Percentiles rank a stretch among this genome's conserved stretches.
Evolutionary conservation across 2,329 filamentous ascomycete genomes (phyloP).

Genomic region (Penicillium brasilianum): DNA sequence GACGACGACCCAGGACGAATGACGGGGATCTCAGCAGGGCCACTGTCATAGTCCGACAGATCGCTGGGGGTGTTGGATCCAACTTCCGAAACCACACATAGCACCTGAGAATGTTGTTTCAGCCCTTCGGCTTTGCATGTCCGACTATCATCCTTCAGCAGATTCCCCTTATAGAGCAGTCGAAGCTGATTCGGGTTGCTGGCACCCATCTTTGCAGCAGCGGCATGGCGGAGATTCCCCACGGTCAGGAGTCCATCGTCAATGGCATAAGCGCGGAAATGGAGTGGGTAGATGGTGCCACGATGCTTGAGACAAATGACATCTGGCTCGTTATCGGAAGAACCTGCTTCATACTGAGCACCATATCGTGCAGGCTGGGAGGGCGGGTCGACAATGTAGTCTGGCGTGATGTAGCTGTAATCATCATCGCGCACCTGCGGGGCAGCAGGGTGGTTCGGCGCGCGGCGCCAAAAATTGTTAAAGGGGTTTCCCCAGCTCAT

Average conservation of each 20-base stretch:
- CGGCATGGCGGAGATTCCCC: constrained; percentile 46
- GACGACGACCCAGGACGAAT: constrained; percentile 25
- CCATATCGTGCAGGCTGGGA: constrained; percentile 19
- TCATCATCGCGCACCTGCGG: constrained; percentile 46
- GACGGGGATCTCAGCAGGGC: constrained; percentile 14
- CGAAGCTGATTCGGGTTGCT: constrained; percentile 45
- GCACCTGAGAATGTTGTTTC: constrained; percentile 55
- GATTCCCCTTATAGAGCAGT: constrained; percentile 54
- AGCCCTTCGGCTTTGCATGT: constrained; percentile 51
- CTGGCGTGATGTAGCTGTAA: constrained; percentile 47
- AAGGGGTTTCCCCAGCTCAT: constrained; percentile 45
- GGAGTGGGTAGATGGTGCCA: constrained; percentile 47
- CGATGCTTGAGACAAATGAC: constrained; percentile 51
- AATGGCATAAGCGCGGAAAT: constrained; percentile 54
- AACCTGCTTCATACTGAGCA: constrained; percentile 18
- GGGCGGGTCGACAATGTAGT: constrained; percentile 40
- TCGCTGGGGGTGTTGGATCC: constrained; percentile 41
- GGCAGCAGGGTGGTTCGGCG: constrained; percentile 35
- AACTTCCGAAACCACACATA: constrained; percentile 52
- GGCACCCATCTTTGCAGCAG: constrained; percentile 45
- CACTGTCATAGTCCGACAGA: constrained; percentile 36
- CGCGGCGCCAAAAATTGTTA: constrained; percentile 40
- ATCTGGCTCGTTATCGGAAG: constrained; percentile 48
- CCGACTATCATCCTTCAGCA: constrained; percentile 48
- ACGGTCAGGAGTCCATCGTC: constrained; percentile 51